phyloP scores from a whole-genome alignment of 2,329 filamentous ascomycete genomes.

The Nakataea oryzae region DNA sequence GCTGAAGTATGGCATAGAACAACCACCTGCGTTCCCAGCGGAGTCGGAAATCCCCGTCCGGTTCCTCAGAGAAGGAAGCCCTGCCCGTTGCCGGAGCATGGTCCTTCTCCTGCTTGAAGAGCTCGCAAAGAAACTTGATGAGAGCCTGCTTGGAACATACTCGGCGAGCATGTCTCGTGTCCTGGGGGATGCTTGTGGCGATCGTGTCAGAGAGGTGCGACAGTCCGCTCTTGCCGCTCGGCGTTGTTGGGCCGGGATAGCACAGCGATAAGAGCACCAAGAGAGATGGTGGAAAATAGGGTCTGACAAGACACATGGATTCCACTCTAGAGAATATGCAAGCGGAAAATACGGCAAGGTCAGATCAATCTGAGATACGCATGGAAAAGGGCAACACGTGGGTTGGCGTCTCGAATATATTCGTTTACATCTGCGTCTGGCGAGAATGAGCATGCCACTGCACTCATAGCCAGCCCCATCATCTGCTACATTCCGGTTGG shows the following conservation, averaged over 20 bases:
- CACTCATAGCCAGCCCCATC: too few species aligned
- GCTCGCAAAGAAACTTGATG: constrained; percentile 37
- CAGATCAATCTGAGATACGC: too few species aligned
- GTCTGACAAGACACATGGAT: background rate
- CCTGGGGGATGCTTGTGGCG: constrained; percentile 40
- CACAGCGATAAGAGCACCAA: background rate
- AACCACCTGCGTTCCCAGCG: background rate
- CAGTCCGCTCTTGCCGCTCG: constrained; percentile 37
- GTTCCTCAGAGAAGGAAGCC: background rate
- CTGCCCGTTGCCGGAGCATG: constrained; percentile 30
- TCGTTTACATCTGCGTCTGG: background rate
- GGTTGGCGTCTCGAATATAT: background rate
- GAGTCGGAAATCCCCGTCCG: background rate
- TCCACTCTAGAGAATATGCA: background rate
- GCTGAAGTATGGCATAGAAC: constrained; percentile 12
- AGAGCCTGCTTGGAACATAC: constrained; percentile 31
- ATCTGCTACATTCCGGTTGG: background rate
- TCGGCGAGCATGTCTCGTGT: constrained; percentile 33
- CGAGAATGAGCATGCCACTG: background rate
- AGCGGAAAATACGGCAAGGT: background rate
- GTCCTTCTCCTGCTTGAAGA: constrained; percentile 35
- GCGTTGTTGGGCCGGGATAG: constrained; percentile 33
- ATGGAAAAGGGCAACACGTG: background rate
- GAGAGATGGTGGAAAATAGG: background rate
- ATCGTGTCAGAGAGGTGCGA: constrained; percentile 40